These are phyloP conservation scores for Pseudogymnoascus sp. DNA, from an alignment of 2,329 filamentous ascomycete species.

Conservation along the genomic window DNA sequence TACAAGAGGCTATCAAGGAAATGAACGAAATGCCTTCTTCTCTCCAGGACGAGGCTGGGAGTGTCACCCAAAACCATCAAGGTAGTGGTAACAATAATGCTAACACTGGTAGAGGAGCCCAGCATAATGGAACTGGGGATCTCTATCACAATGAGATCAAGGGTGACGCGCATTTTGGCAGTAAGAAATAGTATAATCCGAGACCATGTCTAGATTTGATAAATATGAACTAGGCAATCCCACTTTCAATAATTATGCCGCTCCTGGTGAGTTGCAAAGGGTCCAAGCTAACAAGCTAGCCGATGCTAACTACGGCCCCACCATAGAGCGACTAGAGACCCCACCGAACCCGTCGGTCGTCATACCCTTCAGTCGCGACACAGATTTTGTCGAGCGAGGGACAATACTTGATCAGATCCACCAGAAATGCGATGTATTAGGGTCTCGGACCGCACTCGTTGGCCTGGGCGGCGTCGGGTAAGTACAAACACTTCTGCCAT, in stretches of 20 bases:
- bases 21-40: constrained; percentile 18
- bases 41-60: constrained; percentile 13
- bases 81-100: constrained; percentile 5
- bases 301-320: too few relatives aligned
- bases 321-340: constrained; percentile 2
- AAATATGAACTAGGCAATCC: too few relatives aligned
- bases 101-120: too few relatives aligned
- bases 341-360: constrained; percentile 3
- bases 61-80: not conserved
- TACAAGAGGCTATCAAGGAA: constrained; percentile 17
- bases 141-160: too few relatives aligned
- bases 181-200: too few relatives aligned
- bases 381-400: constrained; percentile 18
- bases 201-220: too few relatives aligned
- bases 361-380: constrained; percentile 3
- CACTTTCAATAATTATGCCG: too few relatives aligned
- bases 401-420: constrained; percentile 26
- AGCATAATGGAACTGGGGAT: too few relatives aligned
- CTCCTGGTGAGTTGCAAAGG: too few relatives aligned
- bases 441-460: constrained; percentile 22
- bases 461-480: constrained; percentile 23
- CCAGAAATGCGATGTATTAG: constrained; percentile 22
- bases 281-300: too few relatives aligned
- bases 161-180: too few relatives aligned
- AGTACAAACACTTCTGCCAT: constrained; percentile 14